Evolutionary conservation across 2,329 filamentous ascomycete species (phyloP).

Genomic region (Camptophora hylomeconis): DNA sequence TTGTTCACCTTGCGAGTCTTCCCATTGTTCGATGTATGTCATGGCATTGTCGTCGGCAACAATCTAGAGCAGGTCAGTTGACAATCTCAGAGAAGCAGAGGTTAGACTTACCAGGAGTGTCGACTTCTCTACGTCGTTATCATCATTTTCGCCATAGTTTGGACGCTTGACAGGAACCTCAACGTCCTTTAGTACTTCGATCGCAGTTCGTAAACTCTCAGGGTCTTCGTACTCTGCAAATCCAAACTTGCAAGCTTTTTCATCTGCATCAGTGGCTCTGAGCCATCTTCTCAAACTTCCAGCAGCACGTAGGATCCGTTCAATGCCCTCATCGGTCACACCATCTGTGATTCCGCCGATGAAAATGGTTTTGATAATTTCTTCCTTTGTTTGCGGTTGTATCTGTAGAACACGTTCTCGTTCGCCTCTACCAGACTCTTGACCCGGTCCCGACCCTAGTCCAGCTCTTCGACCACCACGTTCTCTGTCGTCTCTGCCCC

Average conservation of each 20-base stretch:
- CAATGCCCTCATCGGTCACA: constrained; percentile 62
- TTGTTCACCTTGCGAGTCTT: constrained; percentile 51
- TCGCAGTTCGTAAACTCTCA: constrained; percentile 72
- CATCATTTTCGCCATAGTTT: constrained; percentile 26
- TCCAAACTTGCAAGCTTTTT: constrained; percentile 76
- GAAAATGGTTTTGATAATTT: constrained; percentile 84
- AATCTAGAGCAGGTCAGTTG: constrained; percentile 28
- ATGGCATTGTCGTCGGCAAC: constrained; percentile 70
- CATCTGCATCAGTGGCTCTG: constrained; percentile 60
- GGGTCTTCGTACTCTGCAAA: constrained; percentile 93
- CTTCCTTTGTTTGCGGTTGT: constrained; percentile 73
- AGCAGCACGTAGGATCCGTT: constrained; percentile 63
- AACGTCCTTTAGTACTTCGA: constrained; percentile 71
- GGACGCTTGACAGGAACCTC: constrained; percentile 72
- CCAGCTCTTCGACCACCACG: constrained; percentile 37
- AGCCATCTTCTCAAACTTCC: constrained; percentile 79
- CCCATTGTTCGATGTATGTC: constrained; percentile 75
- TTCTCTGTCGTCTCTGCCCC: constrained; percentile 35
- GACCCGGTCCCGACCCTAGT: constrained; percentile 41
- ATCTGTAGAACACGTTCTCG: constrained; percentile 58
- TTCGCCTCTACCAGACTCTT: constrained; percentile 37
- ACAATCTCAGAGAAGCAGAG: constrained; percentile 1
- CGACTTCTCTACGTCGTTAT: constrained; percentile 38
- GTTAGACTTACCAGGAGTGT: constrained; percentile 46
- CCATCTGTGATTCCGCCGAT: constrained; percentile 75